A percentile compares a stretch with the other conserved stretches of the same genome.
Conservation (phyloP, 257 asterid genomes). For the Capsicum baccatum region DNA sequence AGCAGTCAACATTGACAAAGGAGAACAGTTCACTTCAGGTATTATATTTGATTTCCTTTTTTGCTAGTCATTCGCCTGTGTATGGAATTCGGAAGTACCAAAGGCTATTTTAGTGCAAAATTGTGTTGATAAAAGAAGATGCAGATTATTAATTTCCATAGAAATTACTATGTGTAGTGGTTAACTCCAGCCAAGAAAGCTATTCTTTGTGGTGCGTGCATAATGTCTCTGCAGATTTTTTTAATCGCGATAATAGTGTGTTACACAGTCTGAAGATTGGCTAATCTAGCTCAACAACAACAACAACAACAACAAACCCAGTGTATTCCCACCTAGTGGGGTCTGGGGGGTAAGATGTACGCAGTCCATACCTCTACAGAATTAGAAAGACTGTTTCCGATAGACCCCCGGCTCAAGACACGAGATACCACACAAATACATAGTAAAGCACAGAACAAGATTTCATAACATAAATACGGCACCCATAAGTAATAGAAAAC, state of each 20-base stretch:
- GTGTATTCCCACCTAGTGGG: too few relatives aligned
- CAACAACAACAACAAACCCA: too few relatives aligned
- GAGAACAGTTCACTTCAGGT: conserved; percentile 77
- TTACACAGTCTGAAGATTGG: not conserved
- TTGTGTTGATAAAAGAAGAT: not conserved
- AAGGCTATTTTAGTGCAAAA: not conserved
- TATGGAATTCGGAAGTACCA: not conserved
- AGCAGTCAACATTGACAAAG: conserved; percentile 67
- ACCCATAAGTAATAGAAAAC: too few relatives aligned
- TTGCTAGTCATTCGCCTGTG: not conserved
- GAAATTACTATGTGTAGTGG: not conserved
- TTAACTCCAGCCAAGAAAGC: not conserved
- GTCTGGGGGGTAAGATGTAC: too few relatives aligned
- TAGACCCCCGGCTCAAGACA: too few relatives aligned
- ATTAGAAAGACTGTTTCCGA: too few relatives aligned
- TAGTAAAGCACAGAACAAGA: too few relatives aligned
- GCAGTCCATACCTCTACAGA: too few relatives aligned
- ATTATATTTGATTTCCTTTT: not conserved
- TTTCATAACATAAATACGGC: too few relatives aligned
- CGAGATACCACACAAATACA: too few relatives aligned
- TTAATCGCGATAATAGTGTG: not conserved
- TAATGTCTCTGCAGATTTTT: not conserved
- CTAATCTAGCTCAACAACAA: not conserved
- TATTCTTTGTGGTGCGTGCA: not conserved
- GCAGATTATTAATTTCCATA: not conserved